phyloP scores from a whole-genome alignment of 345 rosid species.

The Diplotaxis tenuifolia region DNA sequence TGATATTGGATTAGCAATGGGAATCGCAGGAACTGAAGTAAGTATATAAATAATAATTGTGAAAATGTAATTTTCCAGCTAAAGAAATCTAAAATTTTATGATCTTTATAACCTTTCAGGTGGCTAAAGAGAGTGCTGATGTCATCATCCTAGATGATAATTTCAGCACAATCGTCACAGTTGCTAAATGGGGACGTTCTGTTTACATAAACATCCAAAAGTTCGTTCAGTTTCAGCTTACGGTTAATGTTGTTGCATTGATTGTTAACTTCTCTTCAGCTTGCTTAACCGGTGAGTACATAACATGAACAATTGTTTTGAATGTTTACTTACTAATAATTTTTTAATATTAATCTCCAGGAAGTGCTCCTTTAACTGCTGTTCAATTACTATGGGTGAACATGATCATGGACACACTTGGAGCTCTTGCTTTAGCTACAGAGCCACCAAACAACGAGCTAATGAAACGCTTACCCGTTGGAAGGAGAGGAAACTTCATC shows the following conservation, averaged over 20 bases:
- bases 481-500: constrained; percentile 70
- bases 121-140: constrained; percentile 98
- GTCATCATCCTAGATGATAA: constrained; percentile 91
- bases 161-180: constrained; percentile 91
- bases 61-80: not conserved
- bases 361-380: constrained; percentile 80
- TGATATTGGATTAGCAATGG: constrained; percentile 96
- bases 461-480: constrained; percentile 65
- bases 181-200: constrained; percentile 95
- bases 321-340: not conserved
- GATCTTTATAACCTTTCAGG: constrained; percentile 44
- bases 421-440: constrained; percentile 89
- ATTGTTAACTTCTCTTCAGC: constrained; percentile 91
- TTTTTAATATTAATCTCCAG: constrained; percentile 23
- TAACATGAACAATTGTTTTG: not conserved
- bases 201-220: constrained; percentile 91
- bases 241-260: constrained; percentile 84
- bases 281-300: constrained; percentile 73
- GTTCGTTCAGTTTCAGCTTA: constrained; percentile 90
- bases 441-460: constrained; percentile 73
- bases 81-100: not conserved
- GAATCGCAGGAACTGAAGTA: constrained; percentile 98
- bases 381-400: constrained; percentile 88
- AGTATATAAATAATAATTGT: not conserved
- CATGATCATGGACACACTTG: constrained; percentile 84